Evolutionary conservation across 306 rosid genomes (phyloP).

Genomic region (Gynostemma pentaphyllum): DNA sequence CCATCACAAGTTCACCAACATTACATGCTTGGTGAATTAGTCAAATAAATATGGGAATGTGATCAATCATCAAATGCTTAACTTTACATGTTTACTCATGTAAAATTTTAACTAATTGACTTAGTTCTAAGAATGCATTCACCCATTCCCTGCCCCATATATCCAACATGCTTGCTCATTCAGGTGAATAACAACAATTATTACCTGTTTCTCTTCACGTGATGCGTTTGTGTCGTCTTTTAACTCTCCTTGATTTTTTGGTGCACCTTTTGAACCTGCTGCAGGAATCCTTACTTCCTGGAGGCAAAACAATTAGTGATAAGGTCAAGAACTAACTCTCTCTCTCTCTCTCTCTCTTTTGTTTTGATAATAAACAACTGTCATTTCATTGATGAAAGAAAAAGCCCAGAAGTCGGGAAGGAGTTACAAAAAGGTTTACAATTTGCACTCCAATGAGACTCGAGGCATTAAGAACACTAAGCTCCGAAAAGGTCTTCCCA

Average conservation of each 20-base stretch:
- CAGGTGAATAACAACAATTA: neutral
- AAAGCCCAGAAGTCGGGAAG: too few species aligned
- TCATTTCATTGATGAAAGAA: too few species aligned
- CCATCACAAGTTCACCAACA: neutral
- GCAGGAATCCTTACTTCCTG: conserved; percentile 98
- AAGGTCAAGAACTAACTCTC: too few species aligned
- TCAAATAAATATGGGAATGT: neutral
- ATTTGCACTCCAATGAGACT: too few species aligned
- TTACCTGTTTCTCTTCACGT: conserved; percentile 77
- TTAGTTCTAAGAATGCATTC: neutral
- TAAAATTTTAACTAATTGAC: neutral
- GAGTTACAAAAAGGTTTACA: too few species aligned
- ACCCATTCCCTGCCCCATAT: neutral
- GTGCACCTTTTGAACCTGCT: conserved; percentile 65
- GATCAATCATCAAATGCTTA: neutral
- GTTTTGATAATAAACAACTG: too few species aligned
- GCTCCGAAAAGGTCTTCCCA: too few species aligned
- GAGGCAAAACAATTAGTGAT: conserved; percentile 8
- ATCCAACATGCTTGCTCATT: neutral
- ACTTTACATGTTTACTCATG: neutral
- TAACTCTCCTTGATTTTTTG: conserved; percentile 66
- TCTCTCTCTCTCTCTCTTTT: too few species aligned
- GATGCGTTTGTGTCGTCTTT: conserved; percentile 74
- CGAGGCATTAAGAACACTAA: too few species aligned
- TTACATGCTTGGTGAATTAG: too few species aligned